phyloP scores from a whole-genome alignment of 768 basidiomycete genomes.

The Lactarius hatsudake region DNA sequence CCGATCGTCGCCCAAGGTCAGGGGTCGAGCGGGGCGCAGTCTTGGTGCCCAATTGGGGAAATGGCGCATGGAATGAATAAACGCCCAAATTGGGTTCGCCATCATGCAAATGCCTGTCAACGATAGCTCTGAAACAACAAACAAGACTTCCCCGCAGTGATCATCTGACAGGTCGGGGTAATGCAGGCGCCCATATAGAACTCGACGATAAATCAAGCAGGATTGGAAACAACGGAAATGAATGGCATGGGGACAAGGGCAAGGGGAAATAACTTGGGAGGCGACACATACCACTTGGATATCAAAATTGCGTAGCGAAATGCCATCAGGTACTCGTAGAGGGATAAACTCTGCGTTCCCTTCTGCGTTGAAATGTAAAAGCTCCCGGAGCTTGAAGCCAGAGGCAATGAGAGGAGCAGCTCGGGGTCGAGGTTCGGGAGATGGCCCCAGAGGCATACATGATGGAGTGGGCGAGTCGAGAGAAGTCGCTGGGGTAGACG shows the following conservation, averaged over 20 bases:
- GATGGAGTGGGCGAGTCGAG: conserved; percentile 30
- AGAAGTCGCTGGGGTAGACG: conserved; percentile 25
- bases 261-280: too few relatives aligned
- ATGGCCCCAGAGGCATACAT: conserved; percentile 19
- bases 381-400: conserved; percentile 37
- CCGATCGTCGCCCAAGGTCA: conserved; percentile 20
- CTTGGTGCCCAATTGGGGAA: conserved; percentile 4
- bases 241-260: conserved; percentile 4
- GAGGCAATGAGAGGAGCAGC: conserved; percentile 31
- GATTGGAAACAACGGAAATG: not conserved
- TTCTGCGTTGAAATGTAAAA: conserved; percentile 37
- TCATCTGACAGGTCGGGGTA: conserved; percentile 19
- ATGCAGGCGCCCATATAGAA: conserved; percentile 10
- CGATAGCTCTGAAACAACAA: conserved; percentile 6
- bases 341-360: conserved; percentile 65
- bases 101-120: conserved; percentile 1
- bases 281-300: conserved; percentile 80
- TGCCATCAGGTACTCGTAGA: conserved; percentile 73
- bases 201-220: conserved; percentile 1
- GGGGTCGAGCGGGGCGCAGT: conserved; percentile 10
- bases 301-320: conserved; percentile 82
- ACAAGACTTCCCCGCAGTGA: conserved; percentile 7
- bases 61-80: not conserved
- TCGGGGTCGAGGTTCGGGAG: conserved; percentile 17
- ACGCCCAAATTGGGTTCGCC: conserved; percentile 3